phyloP scores from a whole-genome alignment of 306 rosid species.

The Quercus dentata region DNA sequence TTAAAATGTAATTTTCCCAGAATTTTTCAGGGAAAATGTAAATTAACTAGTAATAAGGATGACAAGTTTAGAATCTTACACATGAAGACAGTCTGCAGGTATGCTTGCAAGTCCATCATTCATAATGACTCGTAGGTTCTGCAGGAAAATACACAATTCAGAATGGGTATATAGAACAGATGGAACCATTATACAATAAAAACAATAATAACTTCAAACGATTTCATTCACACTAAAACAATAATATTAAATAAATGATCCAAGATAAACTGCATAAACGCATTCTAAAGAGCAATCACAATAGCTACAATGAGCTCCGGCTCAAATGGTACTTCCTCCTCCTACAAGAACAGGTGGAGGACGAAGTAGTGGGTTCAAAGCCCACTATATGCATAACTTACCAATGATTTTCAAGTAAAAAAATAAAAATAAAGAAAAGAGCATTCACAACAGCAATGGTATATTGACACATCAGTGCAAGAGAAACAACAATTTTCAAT shows the following conservation, averaged over 20 bases:
- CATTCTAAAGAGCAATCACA: not conserved
- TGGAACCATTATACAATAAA: not conserved
- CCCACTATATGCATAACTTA: no score
- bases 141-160: slow-evolving; percentile 5
- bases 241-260: not conserved
- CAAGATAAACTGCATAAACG: not conserved
- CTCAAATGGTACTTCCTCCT: no score
- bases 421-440: not conserved
- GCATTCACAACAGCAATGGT: not conserved
- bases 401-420: no score
- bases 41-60: not conserved
- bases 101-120: slow-evolving; percentile 87
- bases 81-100: slow-evolving; percentile 84
- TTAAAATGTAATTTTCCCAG: no score
- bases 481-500: not conserved
- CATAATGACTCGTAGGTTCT: slow-evolving; percentile 87
- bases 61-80: slow-evolving; percentile 53
- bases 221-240: not conserved
- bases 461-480: slow-evolving; percentile 9
- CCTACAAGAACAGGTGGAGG: no score
- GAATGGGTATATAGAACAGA: not conserved
- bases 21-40: not conserved
- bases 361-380: no score
- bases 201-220: not conserved
- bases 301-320: not conserved